These are phyloP conservation scores for Seiridium cupressi DNA, from an alignment of 2,329 filamentous ascomycete species.

Conservation along the genomic window DNA sequence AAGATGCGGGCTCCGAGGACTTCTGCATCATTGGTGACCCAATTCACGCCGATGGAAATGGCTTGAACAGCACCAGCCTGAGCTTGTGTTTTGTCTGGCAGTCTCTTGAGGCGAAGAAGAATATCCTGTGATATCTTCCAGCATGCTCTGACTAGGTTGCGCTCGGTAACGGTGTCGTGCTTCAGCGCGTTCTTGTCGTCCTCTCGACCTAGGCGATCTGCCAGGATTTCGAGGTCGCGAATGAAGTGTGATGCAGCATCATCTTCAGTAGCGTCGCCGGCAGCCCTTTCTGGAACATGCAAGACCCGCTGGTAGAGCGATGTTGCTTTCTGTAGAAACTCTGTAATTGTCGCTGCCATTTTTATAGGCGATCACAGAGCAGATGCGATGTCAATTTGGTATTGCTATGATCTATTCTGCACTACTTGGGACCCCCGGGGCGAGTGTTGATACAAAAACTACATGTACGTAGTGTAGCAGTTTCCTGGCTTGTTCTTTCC, in stretches of 20 bases:
- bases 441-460: neutral
- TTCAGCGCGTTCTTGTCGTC: neutral
- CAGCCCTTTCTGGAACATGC: neutral
- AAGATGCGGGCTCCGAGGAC: neutral
- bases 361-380: neutral
- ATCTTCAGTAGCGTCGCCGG: neutral
- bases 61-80: neutral
- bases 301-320: neutral
- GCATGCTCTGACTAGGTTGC: neutral
- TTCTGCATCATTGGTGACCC: neutral
- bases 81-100: neutral
- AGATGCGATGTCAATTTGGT: neutral
- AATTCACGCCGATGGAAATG: neutral
- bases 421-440: neutral
- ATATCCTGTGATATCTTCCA: constrained; percentile 6
- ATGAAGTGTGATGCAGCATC: neutral
- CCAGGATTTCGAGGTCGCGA: neutral
- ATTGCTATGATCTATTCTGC: neutral
- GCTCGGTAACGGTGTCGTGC: neutral
- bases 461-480: neutral
- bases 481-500: neutral
- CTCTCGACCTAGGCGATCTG: neutral
- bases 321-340: neutral
- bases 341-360: neutral
- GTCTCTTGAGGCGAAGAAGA: neutral